A percentile compares a stretch with the other conserved stretches of the same genome.
Conservation (phyloP, 1,139 yeast species). For the Pichia sp. region DNA sequence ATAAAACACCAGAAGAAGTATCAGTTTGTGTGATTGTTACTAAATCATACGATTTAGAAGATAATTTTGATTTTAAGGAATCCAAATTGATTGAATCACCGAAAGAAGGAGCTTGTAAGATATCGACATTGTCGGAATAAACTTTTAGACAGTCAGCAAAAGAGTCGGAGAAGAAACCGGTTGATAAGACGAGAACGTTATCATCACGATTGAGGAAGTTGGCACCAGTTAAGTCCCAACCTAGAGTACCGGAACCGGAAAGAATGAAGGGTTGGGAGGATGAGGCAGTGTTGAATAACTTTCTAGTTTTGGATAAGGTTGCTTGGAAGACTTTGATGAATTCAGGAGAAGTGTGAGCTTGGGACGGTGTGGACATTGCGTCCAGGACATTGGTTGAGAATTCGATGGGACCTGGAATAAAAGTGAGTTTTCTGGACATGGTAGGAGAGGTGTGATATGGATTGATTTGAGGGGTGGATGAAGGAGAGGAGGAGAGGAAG, state of each 20-base stretch:
- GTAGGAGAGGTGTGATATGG: background rate
- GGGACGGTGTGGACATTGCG: slow-evolving; percentile 81
- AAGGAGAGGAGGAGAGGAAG: background rate
- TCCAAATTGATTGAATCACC: slow-evolving; percentile 67
- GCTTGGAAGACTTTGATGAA: slow-evolving; percentile 69
- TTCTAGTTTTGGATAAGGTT: slow-evolving; percentile 61
- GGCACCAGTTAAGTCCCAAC: slow-evolving; percentile 88
- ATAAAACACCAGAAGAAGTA: slow-evolving; percentile 87
- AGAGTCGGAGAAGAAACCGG: slow-evolving; percentile 89
- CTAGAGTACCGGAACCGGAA: slow-evolving; percentile 90
- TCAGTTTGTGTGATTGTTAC: slow-evolving; percentile 92
- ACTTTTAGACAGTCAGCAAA: slow-evolving; percentile 74
- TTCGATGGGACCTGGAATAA: slow-evolving; percentile 94
- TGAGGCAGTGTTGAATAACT: slow-evolving; percentile 64
- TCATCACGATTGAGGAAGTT: slow-evolving; percentile 62
- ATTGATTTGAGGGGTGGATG: background rate
- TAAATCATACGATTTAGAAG: slow-evolving; percentile 42
- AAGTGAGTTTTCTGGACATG: slow-evolving; percentile 26
- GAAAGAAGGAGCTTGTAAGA: slow-evolving; percentile 52
- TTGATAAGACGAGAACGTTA: slow-evolving; percentile 71
- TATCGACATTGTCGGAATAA: slow-evolving; percentile 67
- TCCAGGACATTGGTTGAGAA: slow-evolving; percentile 73
- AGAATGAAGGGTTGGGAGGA: slow-evolving; percentile 71
- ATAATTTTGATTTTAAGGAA: slow-evolving; percentile 37
- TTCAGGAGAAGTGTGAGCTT: slow-evolving; percentile 88